Evolutionary conservation across 495 filamentous ascomycete genomes (phyloP).

Genomic region (Penicillium diatomitis): DNA sequence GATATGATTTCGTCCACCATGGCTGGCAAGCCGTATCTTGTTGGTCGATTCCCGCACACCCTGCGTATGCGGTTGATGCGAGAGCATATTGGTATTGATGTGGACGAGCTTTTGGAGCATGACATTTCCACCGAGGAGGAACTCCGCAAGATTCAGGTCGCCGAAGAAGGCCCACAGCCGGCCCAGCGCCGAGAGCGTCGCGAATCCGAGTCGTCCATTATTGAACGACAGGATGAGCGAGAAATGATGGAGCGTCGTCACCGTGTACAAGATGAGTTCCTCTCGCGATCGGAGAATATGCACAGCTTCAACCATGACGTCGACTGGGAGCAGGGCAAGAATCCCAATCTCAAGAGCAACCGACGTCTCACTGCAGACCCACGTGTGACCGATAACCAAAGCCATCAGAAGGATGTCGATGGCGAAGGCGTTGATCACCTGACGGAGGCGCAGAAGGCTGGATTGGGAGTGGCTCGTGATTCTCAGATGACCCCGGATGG

Average conservation of each 20-base stretch:
- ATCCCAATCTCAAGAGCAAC: conserved; percentile 50
- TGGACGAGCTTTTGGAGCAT: conserved; percentile 82
- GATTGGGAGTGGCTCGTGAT: conserved; percentile 53
- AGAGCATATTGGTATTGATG: conserved; percentile 91
- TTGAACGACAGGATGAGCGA: conserved; percentile 39
- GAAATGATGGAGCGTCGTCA: conserved; percentile 49
- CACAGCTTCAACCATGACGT: conserved; percentile 82
- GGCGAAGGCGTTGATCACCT: conserved; percentile 67
- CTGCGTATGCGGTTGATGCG: conserved; percentile 91
- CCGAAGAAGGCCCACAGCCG: conserved; percentile 22
- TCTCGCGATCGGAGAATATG: conserved; percentile 51
- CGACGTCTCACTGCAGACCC: conserved; percentile 54
- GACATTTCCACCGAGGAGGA: conserved; percentile 48
- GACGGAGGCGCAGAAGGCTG: conserved; percentile 46
- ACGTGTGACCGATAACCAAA: conserved; percentile 52
- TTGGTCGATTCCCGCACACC: conserved; percentile 87
- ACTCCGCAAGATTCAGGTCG: conserved; percentile 32
- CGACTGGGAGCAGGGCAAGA: conserved; percentile 56
- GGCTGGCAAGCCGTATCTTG: conserved; percentile 78
- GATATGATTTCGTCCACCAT: conserved; percentile 91
- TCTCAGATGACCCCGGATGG: conserved; percentile 50
- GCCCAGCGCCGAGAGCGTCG: conserved; percentile 14
- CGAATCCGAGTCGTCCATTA: conserved; percentile 27
- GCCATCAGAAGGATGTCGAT: conserved; percentile 65
- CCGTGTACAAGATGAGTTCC: conserved; percentile 50